Percentiles rank a stretch among this genome's conserved stretches.
Conservation (phyloP, 768 basidiomycete species). For the Amanita muscaria region DNA sequence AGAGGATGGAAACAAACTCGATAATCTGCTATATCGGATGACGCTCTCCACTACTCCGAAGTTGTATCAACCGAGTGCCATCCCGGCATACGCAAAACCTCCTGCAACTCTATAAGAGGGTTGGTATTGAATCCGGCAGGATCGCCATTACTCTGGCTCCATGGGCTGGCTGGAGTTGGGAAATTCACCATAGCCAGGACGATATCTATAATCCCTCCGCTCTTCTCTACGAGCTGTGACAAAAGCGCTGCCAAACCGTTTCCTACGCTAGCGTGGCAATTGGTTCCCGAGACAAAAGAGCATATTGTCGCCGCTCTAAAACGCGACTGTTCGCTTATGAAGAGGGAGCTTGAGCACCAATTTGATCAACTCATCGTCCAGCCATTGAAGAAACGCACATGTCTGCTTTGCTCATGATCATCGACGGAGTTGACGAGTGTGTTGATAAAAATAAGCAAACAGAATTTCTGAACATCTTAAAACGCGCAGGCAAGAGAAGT, state of each 20-base stretch:
- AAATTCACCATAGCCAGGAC: too few relatives aligned
- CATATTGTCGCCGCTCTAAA: too few relatives aligned
- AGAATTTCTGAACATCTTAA: conserved; percentile 11
- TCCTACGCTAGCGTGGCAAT: background rate
- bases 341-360: background rate
- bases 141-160: too few relatives aligned
- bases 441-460: conserved; percentile 5
- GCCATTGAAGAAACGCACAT: background rate
- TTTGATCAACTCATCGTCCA: background rate
- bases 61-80: background rate
- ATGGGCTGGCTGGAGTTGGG: too few relatives aligned
- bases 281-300: background rate
- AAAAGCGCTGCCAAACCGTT: background rate
- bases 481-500: conserved; percentile 18
- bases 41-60: too few relatives aligned
- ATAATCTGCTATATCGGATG: too few relatives aligned
- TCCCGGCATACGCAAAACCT: background rate
- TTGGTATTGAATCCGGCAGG: background rate
- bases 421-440: conserved; percentile 18
- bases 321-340: background rate
- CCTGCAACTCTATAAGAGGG: background rate
- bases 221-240: background rate
- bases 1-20: too few relatives aligned
- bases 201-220: too few relatives aligned
- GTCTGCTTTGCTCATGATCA: conserved; percentile 6